Base-by-base conservation (phyloP, 208 protist species). In the Herpetomonas tarakana region DNA sequence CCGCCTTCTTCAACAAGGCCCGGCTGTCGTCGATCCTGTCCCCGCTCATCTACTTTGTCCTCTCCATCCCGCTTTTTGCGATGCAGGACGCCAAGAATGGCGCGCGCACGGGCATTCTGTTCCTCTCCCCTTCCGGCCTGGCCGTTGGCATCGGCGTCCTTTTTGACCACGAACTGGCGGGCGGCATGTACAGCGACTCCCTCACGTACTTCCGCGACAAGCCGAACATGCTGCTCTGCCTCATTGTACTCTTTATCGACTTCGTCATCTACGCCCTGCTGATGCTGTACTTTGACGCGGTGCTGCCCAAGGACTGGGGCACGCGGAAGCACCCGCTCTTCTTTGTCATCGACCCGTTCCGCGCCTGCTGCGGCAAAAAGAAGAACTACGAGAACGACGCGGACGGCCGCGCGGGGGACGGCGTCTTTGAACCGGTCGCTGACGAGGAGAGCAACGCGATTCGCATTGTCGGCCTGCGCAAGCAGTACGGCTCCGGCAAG, bases 1-100 rank as follows among this genome's bases (percentile, higher is more conserved):
- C 79, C 3, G 52, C 78, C 22, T 74, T 94, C 54, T 92, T 94
- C 73, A 87, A 60, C 63, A 88, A 91, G 61, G 71, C 85, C 0
- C 78, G 83, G 0, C 45, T 90, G 18, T 68, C 88, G 3, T 50
- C 81, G 22, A 65, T 92, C 16, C 28, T 93, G n/a, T 59, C 83
- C 14, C 86, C 86, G 49, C 58, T 94, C 16, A 66, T 92, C 25
- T 92, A 78, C 66, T 85, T 93, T 56, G 56, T 82, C 19, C 52
- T 85, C 16, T 57, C 81, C 4, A 69, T 78, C 45, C 86, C 86
- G 21, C 53, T 83, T 28, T 92, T 90, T 53, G 75, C 71, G 25
- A 67, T 90, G 47, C 55, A 59, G 22, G 68, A 74, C 58, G 69
- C 72, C 3, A 62, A 57, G 24, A 27, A 49, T 26, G 51, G 51